Conservation (phyloP, 768 basidiomycete species). For the Amanita exitialis region DNA sequence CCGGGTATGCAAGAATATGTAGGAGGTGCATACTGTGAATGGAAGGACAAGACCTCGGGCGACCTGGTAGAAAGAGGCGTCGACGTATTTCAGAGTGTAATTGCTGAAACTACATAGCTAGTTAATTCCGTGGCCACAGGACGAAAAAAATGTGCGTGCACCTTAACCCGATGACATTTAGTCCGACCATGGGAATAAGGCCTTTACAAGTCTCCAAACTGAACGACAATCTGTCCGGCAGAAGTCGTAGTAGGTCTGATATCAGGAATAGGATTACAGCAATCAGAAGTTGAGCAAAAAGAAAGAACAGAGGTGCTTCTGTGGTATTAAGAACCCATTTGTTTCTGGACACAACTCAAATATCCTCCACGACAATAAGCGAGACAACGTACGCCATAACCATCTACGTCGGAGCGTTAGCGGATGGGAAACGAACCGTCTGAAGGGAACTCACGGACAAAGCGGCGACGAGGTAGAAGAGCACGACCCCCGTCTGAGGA, state of each 20-base stretch:
- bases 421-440: not conserved
- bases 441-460: slow-evolving; percentile 53
- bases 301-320: slow-evolving; percentile 74
- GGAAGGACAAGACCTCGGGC: slow-evolving; percentile 91
- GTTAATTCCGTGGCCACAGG: not conserved
- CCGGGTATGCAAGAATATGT: slow-evolving; percentile 60
- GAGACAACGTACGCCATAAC: slow-evolving; percentile 64
- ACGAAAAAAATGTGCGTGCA: slow-evolving; percentile 17
- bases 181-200: slow-evolving; percentile 59
- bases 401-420: slow-evolving; percentile 43
- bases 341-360: slow-evolving; percentile 38
- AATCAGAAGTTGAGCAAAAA: slow-evolving; percentile 71
- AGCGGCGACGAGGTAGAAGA: slow-evolving; percentile 86
- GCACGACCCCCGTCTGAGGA: slow-evolving; percentile 57
- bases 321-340: slow-evolving; percentile 87
- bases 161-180: slow-evolving; percentile 83
- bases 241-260: slow-evolving; percentile 50
- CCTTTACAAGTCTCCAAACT: slow-evolving; percentile 60
- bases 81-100: slow-evolving; percentile 88
- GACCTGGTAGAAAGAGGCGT: slow-evolving; percentile 92
- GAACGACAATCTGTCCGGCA: slow-evolving; percentile 59
- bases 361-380: not conserved
- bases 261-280: slow-evolving; percentile 66
- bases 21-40: slow-evolving; percentile 86
- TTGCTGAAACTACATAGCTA: slow-evolving; percentile 63